Evolutionary conservation across 2,329 filamentous ascomycete genomes (phyloP), one percentile per base, ranked within the genome.

Genomic region (Atkinsonella texensis): DNA sequence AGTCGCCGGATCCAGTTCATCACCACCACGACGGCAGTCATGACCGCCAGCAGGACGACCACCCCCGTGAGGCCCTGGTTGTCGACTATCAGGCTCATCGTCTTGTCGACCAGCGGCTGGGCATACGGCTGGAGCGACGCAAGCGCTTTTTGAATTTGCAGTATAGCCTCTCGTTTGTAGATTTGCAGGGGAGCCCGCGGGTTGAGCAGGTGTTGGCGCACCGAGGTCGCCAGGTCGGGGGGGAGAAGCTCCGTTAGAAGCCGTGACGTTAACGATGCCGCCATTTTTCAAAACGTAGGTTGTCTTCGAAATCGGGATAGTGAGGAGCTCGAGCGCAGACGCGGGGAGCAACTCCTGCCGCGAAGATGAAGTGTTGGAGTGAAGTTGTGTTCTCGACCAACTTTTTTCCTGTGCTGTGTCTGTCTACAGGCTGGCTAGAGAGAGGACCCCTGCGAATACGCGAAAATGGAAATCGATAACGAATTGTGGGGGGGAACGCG

Each of bases 1-100:
- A 88, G 70, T 54, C 87, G 79, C 55, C 83, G 81, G 17, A 89
- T 71, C 70, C 85, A 84, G 63, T 83, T 77, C 56, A 93, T 72
- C 52, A 90, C 64, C 62, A 89, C 73, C 49, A 91, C 66, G 51
- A 82, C 68, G 32, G 82, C 58, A 44, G 84, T 68, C 51, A 69
- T 55, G 13, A 68, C 55, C 31, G 65, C 58, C 38, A 68, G 60
- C 46, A 67, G 63, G 12, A 67, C 58, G 48, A 67, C 53, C 49
- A 65, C 52, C 49, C 63, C 62, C 53, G 64, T 58, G 43, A 63
- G 54, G 43, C 63, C 63, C 57, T 68, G 63, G 60, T 69, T 65
- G 20, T 64, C 64, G 39, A 61, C 58, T 35, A 70, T 62, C 17
- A 64, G 55, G 32, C 60, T 55, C 49, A 70, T 53, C 9, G 61